phyloP scores from a whole-genome alignment of 208 protist species.

The Acanthamoeba royreba region DNA sequence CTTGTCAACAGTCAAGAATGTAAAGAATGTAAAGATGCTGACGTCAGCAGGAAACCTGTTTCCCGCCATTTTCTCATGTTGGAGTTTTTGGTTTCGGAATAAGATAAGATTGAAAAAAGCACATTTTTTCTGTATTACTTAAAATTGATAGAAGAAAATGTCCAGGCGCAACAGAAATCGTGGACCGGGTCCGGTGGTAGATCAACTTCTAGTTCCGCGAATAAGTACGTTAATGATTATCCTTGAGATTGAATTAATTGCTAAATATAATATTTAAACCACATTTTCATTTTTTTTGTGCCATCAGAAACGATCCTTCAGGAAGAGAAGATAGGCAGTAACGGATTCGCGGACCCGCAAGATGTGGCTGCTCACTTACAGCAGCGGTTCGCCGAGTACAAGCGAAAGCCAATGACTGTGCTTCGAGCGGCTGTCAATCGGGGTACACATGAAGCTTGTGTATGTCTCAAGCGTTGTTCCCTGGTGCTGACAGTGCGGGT shows the following conservation, averaged over 20 bases:
- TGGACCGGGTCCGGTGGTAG: neutral
- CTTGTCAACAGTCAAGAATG: no score
- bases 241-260: neutral
- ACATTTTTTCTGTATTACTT: no score
- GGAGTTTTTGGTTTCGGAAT: no score
- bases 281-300: neutral
- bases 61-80: no score
- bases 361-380: no score
- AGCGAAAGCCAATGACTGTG: neutral
- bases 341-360: no score
- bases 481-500: neutral
- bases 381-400: neutral
- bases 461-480: neutral
- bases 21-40: no score
- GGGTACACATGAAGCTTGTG: neutral
- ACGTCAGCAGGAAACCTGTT: no score
- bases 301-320: neutral
- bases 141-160: neutral
- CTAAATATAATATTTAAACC: neutral
- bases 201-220: neutral
- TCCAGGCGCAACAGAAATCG: neutral
- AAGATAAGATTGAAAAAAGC: no score
- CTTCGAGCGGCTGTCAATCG: neutral
- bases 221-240: neutral
- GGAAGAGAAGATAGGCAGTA: no score